Evolutionary conservation across 805 yeast genomes (phyloP).

Genomic region (Teunomyces lycoperdinae): DNA sequence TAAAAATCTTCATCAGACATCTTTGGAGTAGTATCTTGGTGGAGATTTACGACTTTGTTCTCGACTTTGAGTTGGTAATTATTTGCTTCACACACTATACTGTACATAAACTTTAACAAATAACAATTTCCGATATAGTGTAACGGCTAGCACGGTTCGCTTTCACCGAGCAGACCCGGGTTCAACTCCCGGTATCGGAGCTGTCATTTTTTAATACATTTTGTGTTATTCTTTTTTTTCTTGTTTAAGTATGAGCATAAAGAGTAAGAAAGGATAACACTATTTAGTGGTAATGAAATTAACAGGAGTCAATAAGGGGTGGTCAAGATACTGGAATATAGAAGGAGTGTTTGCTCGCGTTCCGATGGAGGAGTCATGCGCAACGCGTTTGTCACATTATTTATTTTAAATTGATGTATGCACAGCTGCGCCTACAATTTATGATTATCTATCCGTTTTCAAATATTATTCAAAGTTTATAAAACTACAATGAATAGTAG

Average conservation of each 20-base stretch:
- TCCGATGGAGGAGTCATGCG: too few species aligned
- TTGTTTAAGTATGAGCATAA: too few species aligned
- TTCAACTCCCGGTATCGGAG: slow-evolving; percentile 87
- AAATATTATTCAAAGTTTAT: background rate
- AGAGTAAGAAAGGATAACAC: too few species aligned
- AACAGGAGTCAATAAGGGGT: too few species aligned
- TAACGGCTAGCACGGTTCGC: slow-evolving; percentile 65
- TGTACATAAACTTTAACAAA: background rate
- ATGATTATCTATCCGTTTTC: background rate
- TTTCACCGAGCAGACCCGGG: slow-evolving; percentile 85
- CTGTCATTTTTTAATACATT: slow-evolving; percentile 2
- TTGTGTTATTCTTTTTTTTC: too few species aligned
- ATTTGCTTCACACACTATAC: background rate
- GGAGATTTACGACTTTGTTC: background rate
- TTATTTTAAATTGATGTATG: too few species aligned
- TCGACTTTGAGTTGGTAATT: background rate
- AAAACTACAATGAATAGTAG: background rate
- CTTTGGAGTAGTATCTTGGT: background rate
- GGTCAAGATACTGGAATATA: too few species aligned
- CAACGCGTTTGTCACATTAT: too few species aligned
- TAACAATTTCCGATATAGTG: slow-evolving; percentile 12
- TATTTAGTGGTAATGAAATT: too few species aligned
- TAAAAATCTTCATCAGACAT: slow-evolving; percentile 17
- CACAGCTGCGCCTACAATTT: too few species aligned
- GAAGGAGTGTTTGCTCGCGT: too few species aligned